Conservation (phyloP, 1,284 basidiomycete genomes). For the Peniophora sp. region DNA sequence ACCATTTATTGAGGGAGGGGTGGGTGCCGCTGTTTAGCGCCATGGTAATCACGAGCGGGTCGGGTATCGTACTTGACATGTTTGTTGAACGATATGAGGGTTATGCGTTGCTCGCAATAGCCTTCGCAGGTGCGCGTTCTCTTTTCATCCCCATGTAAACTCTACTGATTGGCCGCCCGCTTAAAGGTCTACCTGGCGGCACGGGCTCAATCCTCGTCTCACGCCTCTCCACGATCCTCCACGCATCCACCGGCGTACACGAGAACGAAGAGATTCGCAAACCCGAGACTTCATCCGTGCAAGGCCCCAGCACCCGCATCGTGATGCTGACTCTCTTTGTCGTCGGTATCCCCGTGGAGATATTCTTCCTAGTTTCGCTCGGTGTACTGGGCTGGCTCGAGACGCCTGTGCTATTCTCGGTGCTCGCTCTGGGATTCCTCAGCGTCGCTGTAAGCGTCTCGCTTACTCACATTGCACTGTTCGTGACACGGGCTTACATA, state of each 20-base stretch:
- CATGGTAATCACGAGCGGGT: constrained; percentile 87
- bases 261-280: constrained; percentile 8
- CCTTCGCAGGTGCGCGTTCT: constrained; percentile 66
- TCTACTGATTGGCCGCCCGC: neutral
- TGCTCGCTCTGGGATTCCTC: constrained; percentile 63
- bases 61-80: constrained; percentile 85
- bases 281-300: constrained; percentile 3
- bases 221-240: constrained; percentile 80
- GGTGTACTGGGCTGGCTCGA: constrained; percentile 69
- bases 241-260: constrained; percentile 39
- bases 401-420: constrained; percentile 58
- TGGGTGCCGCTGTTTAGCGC: constrained; percentile 90
- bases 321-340: constrained; percentile 62
- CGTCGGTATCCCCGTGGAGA: constrained; percentile 72
- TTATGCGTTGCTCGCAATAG: constrained; percentile 83
- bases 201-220: constrained; percentile 91
- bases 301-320: constrained; percentile 36
- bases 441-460: constrained; percentile 61
- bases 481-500: too few relatives aligned
- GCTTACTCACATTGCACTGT: neutral
- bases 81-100: constrained; percentile 85
- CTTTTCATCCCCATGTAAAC: neutral
- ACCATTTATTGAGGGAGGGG: constrained; percentile 70
- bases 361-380: constrained; percentile 64
- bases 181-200: constrained; percentile 73